phyloP scores from a whole-genome alignment of 352 stramenopile genomes.

The Phytophthora fragariae region DNA sequence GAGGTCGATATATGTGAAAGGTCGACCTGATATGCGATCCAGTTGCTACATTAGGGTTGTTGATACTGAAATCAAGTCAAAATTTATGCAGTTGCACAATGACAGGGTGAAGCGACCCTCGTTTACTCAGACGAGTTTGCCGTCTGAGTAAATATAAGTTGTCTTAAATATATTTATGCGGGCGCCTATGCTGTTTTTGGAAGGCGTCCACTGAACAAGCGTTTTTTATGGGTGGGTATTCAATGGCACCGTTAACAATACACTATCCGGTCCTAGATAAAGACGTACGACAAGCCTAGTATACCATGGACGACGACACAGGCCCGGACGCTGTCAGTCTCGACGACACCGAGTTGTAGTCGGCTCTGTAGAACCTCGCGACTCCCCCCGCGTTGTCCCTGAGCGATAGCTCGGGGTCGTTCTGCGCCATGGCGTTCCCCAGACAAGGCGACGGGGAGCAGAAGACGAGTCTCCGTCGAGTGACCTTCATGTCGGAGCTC shows the following conservation, averaged over 20 bases:
- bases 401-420: background rate
- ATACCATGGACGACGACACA: background rate
- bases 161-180: no score
- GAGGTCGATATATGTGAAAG: no score
- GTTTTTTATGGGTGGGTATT: background rate
- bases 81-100: no score
- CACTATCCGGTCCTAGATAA: background rate
- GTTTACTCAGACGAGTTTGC: no score
- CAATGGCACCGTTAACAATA: background rate
- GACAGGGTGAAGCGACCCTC: no score
- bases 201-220: no score
- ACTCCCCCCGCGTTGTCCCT: background rate
- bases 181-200: no score
- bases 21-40: no score
- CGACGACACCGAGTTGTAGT: background rate
- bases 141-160: no score
- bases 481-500: constrained; percentile 18
- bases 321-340: background rate
- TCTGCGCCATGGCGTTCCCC: background rate
- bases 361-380: background rate
- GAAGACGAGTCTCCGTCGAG: constrained; percentile 32
- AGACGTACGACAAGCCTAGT: background rate
- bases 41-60: no score
- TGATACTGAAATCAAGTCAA: no score
- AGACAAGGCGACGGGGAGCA: constrained; percentile 15